Evolutionary conservation across 768 basidiomycete genomes (phyloP).

Genomic region (Kwoniella botswanensis): DNA sequence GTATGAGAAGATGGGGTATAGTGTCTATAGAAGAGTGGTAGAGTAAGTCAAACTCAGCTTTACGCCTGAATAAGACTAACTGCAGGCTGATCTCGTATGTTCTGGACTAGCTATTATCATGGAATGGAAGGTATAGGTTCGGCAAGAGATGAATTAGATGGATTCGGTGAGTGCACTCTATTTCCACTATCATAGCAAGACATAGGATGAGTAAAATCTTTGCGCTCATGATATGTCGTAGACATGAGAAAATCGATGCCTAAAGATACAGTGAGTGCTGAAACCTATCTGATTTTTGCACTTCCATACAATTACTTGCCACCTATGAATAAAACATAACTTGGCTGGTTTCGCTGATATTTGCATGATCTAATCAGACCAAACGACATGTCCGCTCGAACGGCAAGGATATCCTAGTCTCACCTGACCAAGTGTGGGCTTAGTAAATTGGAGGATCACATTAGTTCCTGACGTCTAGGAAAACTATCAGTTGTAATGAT

Average conservation of each 20-base stretch:
- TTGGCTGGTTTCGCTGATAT: background rate
- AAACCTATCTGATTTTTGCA: background rate
- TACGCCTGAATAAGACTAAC: too few relatives aligned
- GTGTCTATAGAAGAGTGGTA: slow-evolving; percentile 84
- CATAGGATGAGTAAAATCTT: too few relatives aligned
- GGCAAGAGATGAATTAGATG: slow-evolving; percentile 53
- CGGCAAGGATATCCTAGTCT: slow-evolving; percentile 59
- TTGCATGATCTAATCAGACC: slow-evolving; percentile 16
- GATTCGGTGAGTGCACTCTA: slow-evolving; percentile 30
- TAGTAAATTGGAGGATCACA: slow-evolving; percentile 17
- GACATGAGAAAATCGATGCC: slow-evolving; percentile 63
- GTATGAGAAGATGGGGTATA: slow-evolving; percentile 93
- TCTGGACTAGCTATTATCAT: slow-evolving; percentile 43
- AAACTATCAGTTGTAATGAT: background rate
- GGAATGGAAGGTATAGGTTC: slow-evolving; percentile 53
- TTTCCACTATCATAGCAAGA: background rate
- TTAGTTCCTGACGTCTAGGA: background rate
- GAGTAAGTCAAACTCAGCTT: slow-evolving; percentile 65
- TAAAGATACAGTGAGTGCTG: slow-evolving; percentile 54
- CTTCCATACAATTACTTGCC: slow-evolving; percentile 6
- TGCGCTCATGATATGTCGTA: slow-evolving; percentile 18
- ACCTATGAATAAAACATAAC: background rate
- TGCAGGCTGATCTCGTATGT: background rate
- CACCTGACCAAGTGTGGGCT: slow-evolving; percentile 55
- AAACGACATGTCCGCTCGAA: slow-evolving; percentile 58